Conservation (phyloP, 352 stramenopile species). For the Peronosclerospora sorghi region DNA sequence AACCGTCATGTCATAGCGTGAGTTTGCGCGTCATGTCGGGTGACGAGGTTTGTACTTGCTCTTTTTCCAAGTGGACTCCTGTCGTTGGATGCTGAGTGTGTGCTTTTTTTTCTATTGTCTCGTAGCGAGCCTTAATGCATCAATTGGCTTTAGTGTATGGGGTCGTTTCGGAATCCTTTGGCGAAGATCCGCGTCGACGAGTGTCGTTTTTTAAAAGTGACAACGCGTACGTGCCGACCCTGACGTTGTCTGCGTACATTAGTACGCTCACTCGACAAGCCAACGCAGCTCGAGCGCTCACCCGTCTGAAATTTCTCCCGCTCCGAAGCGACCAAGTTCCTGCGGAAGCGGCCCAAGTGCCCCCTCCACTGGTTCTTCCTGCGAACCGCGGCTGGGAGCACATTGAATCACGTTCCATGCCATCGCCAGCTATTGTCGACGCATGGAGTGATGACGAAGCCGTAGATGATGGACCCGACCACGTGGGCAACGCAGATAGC, state of each 20-base stretch:
- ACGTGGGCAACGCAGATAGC: conserved; percentile 9
- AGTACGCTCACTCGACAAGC: conserved; percentile 21
- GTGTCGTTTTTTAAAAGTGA: conserved; percentile 74
- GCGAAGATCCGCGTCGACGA: conserved; percentile 51
- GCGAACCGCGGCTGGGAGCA: conserved; percentile 64
- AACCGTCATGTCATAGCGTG: conserved; percentile 58
- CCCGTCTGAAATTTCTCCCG: conserved; percentile 47
- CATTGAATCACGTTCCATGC: conserved; percentile 33
- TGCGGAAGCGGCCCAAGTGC: conserved; percentile 8
- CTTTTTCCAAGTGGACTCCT: too few relatives aligned
- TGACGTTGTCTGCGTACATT: conserved; percentile 50
- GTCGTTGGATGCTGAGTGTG: background rate
- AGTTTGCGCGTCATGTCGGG: conserved; percentile 61
- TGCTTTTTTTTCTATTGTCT: background rate
- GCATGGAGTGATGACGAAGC: conserved; percentile 75
- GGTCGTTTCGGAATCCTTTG: conserved; percentile 66
- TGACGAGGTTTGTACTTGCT: conserved; percentile 29
- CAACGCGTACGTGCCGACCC: conserved; percentile 29
- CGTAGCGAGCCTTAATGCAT: conserved; percentile 58
- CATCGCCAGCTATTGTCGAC: conserved; percentile 36
- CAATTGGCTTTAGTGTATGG: conserved; percentile 53
- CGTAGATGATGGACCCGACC: conserved; percentile 7
- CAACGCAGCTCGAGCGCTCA: conserved; percentile 14
- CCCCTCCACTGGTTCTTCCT: conserved; percentile 16
- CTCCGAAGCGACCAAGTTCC: conserved; percentile 23